Base-by-base conservation (phyloP, 1,284 basidiomycete species). In the Coniferiporia sulphurascens region DNA sequence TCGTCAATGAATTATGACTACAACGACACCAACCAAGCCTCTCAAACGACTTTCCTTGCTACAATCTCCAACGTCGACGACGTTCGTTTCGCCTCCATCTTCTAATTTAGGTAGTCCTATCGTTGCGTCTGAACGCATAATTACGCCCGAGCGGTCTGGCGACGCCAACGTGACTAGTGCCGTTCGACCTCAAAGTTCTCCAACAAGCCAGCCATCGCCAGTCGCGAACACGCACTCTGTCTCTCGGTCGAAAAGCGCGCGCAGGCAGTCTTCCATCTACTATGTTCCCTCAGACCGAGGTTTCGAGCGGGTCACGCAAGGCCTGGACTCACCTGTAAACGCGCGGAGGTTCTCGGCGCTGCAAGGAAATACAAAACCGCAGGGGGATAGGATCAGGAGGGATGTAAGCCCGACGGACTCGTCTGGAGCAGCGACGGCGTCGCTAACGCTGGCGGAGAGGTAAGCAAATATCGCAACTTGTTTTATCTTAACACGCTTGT, bases 371-470 rank as follows among this genome's bases (percentile, higher is more conserved):
- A 32, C 22, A 22, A 19, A n/a, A 3, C 5, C 45, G 3, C 27
- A 19, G 17, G 36, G 19, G 45, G 52, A 43, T 35, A 50, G 13
- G 41, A 41, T 53, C 19, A 41, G 55, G 27, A 32, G 34, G 27
- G 46, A 43, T 38, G 49, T 43, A 15, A 38, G 27, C 21, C 27
- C 38, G 46, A 15, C 17, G 15, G 51, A 53, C n/a, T 13, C 48
- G 50, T 13, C 49, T 52, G 27, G 55, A 55, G 12, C 74, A 4
- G 13, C 49, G 53, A 22, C 56, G 55, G 9, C 74, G 4, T 81
- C 82, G 12, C 71, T 84, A 59, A 88, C 85, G 1, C 69, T 87
- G 21, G 79, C 78, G 41, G 86, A 88, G 71, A 85, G 83, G 85
- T 79, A 63, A 61, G 73, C 32, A 10, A 56, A 49, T 17, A 5